Base-by-base conservation (phyloP, 2,329 filamentous ascomycete species). In the Curvularia sp. region DNA sequence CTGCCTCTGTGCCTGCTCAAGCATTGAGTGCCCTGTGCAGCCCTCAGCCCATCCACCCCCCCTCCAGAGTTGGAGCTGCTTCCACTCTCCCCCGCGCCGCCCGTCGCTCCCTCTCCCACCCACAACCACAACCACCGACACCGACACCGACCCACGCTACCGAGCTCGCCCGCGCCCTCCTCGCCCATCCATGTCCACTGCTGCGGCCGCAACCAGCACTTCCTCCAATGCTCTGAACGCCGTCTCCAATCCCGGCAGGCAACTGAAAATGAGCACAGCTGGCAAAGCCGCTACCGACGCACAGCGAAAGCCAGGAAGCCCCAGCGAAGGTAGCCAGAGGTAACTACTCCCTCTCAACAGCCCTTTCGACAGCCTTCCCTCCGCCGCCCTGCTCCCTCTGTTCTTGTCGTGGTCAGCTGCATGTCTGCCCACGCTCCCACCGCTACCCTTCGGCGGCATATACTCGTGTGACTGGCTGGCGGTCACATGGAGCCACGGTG, bases 271-370 rank as follows among this genome's bases (percentile, higher is more conserved):
- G 69, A 81, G 72, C 71, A 74, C 80, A 60, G 77, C 75, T 65
- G 79, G 77, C 60, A 86, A 84, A 75, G 78, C 77, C 59, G 34
- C 47, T 49, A 76, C 81, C 59, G 83, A 86, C 73, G 78, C 77
- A 60, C 77, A 79, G 72, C 83, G 84, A 74, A 84, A 84, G 75
- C 84, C 82, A 65, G 81, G 78, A 57, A 86, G 83, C 72, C 84
- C 84, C 60, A 78, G 82, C 45, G 83, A 86, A 70, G 80, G 77
- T 62, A 79, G 75, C 67, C 81, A 83, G 73, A 83, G 82, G 84
- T 86, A 81, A 77, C 83, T 39, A 34, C 13, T 25, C 41, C 41
- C 23, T 43, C 41, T 27, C 64, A 59, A 43, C 27, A 53, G 25
- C 42, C 21, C 43, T 23, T 45, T 32, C 39, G 41, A 38, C 43